A percentile compares a stretch with the other conserved stretches of the same genome.
phyloP scores from a whole-genome alignment of 108 stramenopile genomes.

The Craspedostauros australis region DNA sequence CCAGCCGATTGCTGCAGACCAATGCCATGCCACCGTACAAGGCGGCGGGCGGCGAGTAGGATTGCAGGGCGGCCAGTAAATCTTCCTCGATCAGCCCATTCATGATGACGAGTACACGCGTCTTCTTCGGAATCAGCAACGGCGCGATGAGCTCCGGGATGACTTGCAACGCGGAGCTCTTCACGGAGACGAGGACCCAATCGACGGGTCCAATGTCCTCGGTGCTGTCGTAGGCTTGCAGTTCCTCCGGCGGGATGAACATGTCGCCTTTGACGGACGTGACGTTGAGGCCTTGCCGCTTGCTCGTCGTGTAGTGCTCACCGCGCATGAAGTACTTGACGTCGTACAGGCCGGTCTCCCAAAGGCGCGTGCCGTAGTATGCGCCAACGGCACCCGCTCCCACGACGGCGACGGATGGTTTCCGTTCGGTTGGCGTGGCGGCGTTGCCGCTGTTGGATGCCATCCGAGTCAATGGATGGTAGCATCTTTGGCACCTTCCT shows the following conservation, averaged over 20 bases:
- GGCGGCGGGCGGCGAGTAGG: constrained; percentile 31
- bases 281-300: constrained; percentile 51
- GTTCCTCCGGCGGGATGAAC: constrained; percentile 45
- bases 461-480: too few species aligned
- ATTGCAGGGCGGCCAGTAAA: constrained; percentile 32
- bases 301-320: constrained; percentile 47
- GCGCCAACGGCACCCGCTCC: constrained; percentile 64
- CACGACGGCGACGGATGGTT: constrained; percentile 47
- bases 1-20: constrained; percentile 63
- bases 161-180: constrained; percentile 48
- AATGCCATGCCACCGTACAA: constrained; percentile 84
- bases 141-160: constrained; percentile 57
- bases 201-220: constrained; percentile 44
- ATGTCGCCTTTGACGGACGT: constrained; percentile 61
- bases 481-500: too few species aligned
- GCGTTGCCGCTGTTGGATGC: too few species aligned
- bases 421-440: too few species aligned
- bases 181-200: constrained; percentile 77
- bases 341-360: constrained; percentile 52
- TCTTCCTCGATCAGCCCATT: constrained; percentile 85
- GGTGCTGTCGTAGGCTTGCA: constrained; percentile 42
- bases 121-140: constrained; percentile 37
- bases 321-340: constrained; percentile 74
- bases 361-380: constrained; percentile 67
- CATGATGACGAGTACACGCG: constrained; percentile 72